Conservation (phyloP, 108 stramenopile species). For the Skeletonema tropicum region DNA sequence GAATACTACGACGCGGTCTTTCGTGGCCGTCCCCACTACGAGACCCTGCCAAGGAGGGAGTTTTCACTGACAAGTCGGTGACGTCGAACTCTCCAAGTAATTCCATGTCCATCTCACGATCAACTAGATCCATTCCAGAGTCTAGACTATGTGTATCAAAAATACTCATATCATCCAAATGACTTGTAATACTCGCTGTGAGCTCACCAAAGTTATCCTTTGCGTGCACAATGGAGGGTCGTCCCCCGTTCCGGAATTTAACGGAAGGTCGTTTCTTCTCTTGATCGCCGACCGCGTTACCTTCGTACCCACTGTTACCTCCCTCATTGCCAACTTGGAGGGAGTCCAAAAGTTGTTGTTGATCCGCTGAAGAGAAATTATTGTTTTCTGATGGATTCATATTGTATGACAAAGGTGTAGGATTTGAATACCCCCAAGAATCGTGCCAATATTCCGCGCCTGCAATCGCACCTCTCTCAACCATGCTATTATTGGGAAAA, state of each 20-base stretch:
- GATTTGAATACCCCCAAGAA: slow-evolving; percentile 18
- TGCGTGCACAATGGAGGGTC: background rate
- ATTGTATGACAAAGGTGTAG: slow-evolving; percentile 20
- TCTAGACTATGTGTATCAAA: slow-evolving; percentile 42
- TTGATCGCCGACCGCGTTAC: background rate
- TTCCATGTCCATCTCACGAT: slow-evolving; percentile 40
- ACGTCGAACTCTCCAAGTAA: slow-evolving; percentile 34
- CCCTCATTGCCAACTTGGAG: background rate
- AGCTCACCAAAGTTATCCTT: slow-evolving; percentile 9
- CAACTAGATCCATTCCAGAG: slow-evolving; percentile 44
- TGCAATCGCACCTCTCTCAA: background rate
- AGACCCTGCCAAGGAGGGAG: background rate
- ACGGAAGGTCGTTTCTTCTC: slow-evolving; percentile 20
- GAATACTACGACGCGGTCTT: slow-evolving; percentile 32
- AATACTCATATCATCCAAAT: slow-evolving; percentile 34
- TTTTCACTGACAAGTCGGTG: background rate
- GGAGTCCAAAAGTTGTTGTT: slow-evolving; percentile 3
- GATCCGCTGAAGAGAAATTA: slow-evolving; percentile 9
- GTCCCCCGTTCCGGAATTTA: slow-evolving; percentile 9
- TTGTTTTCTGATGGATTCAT: slow-evolving; percentile 1
- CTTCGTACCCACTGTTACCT: background rate
- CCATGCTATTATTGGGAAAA: background rate
- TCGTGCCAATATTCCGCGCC: slow-evolving; percentile 4
- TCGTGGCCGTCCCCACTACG: background rate
- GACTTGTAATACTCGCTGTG: slow-evolving; percentile 20